Base-by-base conservation (phyloP, 306 rosid genomes). In the Citrullus amarus region DNA sequence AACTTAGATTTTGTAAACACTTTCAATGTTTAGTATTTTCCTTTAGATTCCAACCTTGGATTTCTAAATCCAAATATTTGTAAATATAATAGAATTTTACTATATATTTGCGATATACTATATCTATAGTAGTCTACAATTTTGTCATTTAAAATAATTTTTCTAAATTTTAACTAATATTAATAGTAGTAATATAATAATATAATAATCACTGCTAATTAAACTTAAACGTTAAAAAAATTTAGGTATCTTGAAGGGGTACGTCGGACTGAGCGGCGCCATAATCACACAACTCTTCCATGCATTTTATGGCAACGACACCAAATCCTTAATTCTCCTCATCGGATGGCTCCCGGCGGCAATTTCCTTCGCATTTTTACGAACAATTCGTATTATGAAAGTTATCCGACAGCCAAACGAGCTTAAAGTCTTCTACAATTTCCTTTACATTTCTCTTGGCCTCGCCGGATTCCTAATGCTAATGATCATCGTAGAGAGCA, bases 241-340 rank as follows among this genome's bases (percentile, higher is more conserved):
- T 16, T 53, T 16, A 53, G 73, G 96, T 16, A 91, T 93, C 39
- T 74, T 93, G 62, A 93, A 93, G 67, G 98, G 98, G 12, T 93
- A 88, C 32, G 89, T 88, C 1, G 94, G 96, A 43, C 78, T 82
- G 2, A 85, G 82, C 38, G 88, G 85, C 8, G 84, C 85, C 39
- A 85, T 85, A 16, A 69, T 82, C 5, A 85, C 88, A 9, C 85
- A 84, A 25, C 65, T 84, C 18, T 84, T 56, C 54, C 79, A 79
- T n/a, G 85, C 81, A 1, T 72, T 80, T 4, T 82, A 80, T 54
- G 86, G 88, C 9, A 11, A 51, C 44, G 79, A 82, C 67, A 38
- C 79, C 8, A 61, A 79, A 62, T 60, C 81, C 25, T 48, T 79
- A 8, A 82, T 85, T 57, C 76, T 85, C 34, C 83, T 82, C 38